A percentile compares a stretch with the other conserved stretches of the same genome.
Conservation (phyloP, 2,329 filamentous ascomycete species). For the Neoscytalidium dimidiatum region DNA sequence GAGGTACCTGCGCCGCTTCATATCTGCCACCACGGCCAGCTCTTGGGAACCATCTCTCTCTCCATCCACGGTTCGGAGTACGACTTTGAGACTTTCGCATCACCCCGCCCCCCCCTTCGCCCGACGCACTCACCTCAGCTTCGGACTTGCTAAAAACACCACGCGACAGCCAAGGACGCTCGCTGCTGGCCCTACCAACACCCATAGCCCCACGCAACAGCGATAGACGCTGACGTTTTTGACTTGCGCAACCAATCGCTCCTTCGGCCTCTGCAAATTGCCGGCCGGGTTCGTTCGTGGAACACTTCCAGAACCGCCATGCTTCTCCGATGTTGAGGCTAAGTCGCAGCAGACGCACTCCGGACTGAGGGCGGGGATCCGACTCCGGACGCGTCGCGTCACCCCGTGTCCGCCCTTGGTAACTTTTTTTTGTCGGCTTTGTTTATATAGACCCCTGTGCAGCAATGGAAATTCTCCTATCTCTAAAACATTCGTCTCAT, state of each 20-base stretch:
- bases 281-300: not conserved
- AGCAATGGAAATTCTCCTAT: not conserved
- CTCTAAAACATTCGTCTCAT: not conserved
- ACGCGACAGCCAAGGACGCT: not conserved
- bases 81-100: not conserved
- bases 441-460: slow-evolving; percentile 5
- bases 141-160: slow-evolving; percentile 15
- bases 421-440: not conserved
- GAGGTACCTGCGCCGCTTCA: not conserved
- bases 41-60: not conserved
- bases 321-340: not conserved
- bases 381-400: slow-evolving; percentile 12
- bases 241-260: not conserved
- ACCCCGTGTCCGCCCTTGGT: not conserved
- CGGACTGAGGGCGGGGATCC: slow-evolving; percentile 14
- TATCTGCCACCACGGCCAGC: not conserved
- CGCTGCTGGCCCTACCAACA: not conserved
- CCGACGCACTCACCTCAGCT: slow-evolving; percentile 12
- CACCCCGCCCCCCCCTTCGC: not conserved
- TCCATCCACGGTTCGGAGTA: not conserved
- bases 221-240: not conserved
- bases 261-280: not conserved
- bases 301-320: slow-evolving; percentile 9
- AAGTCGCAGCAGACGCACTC: not conserved
- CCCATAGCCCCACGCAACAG: not conserved